Percentiles rank a stretch among this genome's conserved stretches.
phyloP scores from a whole-genome alignment of 108 stramenopile species.

The Phaeodactylum tricornutum region DNA sequence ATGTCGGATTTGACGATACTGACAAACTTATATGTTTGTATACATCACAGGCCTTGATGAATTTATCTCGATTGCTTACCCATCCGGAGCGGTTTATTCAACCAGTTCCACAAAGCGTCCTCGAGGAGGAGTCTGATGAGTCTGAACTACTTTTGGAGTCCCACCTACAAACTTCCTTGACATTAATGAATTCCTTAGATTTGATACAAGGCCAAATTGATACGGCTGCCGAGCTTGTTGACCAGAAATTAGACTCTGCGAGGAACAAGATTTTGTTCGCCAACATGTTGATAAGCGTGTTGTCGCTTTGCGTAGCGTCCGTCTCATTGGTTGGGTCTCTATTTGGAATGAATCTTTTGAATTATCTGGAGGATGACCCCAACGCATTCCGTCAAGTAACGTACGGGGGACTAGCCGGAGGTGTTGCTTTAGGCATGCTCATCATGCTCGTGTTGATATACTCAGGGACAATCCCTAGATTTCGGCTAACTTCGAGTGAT shows the following conservation, averaged over 20 bases:
- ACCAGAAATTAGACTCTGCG: constrained; percentile 52
- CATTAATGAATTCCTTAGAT: constrained; percentile 49
- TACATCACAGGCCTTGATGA: too few species aligned
- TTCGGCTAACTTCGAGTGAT: too few species aligned
- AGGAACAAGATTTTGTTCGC: constrained; percentile 69
- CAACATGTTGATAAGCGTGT: constrained; percentile 62
- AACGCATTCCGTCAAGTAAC: constrained; percentile 42
- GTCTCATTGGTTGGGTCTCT: constrained; percentile 60
- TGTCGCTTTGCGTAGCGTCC: constrained; percentile 39
- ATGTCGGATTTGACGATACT: too few species aligned
- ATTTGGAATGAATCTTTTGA: constrained; percentile 79
- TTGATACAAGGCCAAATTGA: constrained; percentile 68
- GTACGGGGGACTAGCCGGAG: constrained; percentile 14
- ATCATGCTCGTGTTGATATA: background rate
- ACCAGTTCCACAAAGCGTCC: constrained; percentile 56
- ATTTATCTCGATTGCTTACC: constrained; percentile 62
- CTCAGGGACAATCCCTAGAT: background rate
- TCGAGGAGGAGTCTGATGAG: constrained; percentile 84
- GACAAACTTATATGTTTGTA: too few species aligned
- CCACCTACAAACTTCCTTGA: constrained; percentile 61
- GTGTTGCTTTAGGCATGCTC: constrained; percentile 10
- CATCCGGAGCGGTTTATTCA: constrained; percentile 81
- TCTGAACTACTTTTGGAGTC: constrained; percentile 81
- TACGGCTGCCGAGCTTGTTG: constrained; percentile 66
- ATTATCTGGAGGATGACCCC: constrained; percentile 35